Evolutionary conservation across 2,329 filamentous ascomycete genomes (phyloP), one percentile per base, ranked within the genome.

Genomic region (Beauveria sp.): DNA sequence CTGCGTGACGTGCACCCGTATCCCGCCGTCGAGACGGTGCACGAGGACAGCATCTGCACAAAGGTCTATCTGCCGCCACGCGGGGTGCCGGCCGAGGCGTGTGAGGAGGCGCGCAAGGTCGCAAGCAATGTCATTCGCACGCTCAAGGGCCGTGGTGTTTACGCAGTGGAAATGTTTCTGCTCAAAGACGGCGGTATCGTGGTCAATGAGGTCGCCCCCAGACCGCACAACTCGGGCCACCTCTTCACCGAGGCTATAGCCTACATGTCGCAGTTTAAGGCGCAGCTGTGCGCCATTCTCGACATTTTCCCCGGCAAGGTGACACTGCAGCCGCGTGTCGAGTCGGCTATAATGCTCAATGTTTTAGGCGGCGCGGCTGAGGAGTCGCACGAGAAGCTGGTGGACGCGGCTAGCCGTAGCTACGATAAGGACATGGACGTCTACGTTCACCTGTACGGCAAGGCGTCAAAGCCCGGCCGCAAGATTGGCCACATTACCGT

Each of bases 401-500:
- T 83, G 10, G 72, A 79, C 12, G 71, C 80, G 26, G 76, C 82
- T 24, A 72, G 80, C 42, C 69, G 68, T 4, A 72, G 76, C 45
- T 80, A 78, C 62, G 73, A 73, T 42, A 72, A 76, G 8, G 73
- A 78, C 43, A 78, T 79, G 64, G 82, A 80, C 57, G 75, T 82
- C 16, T 82, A 79, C 58, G 81, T 97, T 12, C 93, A 99, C 70
- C 84, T 97, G 52, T 99, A 99, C 76, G 93, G 93, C 69, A 98
- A 98, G 76, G 85, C 84, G 52, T 89, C 92, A 28, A 90, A 92
- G 68, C 91, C 90, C 5, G 89, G 91, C 40, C 88, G 95, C 51
- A 99, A 98, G 75, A 98, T 98, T 78, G 93, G 93, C 12, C 95
- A 99, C 73, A 85, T 99, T 67, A 98, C 93, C 1, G 77, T 96